Base-by-base conservation (phyloP, 2,329 filamentous ascomycete species). In the Achaetomium macrosporum region DNA sequence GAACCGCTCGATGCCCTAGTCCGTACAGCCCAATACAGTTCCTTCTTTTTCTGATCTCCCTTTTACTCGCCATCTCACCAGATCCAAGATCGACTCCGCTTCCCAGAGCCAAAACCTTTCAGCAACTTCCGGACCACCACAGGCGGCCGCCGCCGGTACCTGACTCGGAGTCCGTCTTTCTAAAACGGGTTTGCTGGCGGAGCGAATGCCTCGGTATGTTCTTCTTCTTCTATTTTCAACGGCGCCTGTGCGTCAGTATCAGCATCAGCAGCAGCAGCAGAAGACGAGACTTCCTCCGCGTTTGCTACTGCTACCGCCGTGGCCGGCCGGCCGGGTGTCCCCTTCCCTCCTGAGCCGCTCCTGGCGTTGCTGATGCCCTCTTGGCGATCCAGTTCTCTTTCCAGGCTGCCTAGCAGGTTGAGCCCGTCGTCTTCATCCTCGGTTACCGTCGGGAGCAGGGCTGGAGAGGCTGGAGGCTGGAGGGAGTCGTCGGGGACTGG, bases 311-410 rank as follows among this genome's bases (percentile, higher is more conserved):
- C 13, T 8, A 10, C 1, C 2, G 31, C 12, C 20, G 44, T 12
- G 17, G 29, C 17, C 15, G 45, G 25, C 16, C 16, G 30, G 17
- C 13, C 30, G 2, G 16, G 37, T 25, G 35, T 37, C 12, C 7
- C 15, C 35, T 37, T 37, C 3, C 3, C 35, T n/a, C 17, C 35
- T 13, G 39, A 19, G 3, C 25, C 19, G 51, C 41, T 20, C 19
- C 36, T 42, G 25, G 42, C 51, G 29, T 48, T 55, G 41, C 58
- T 57, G 25, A 59, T 36, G 16, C 51, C 51, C 39, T 61, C 63
- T 53, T 75, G 72, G 31, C 71, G 68, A 51, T 76, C 70, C 35
- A 76, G 66, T 33, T 73, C 74, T 1, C 72, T 68, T 59, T 76
- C 70, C 1, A 76, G 61, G n/a, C 68, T 71, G n/a, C 69, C 71